A percentile compares a stretch with the other conserved stretches of the same genome.
Conservation (phyloP, 2,329 filamentous ascomycete genomes). For the Hypoxylon sp. region DNA sequence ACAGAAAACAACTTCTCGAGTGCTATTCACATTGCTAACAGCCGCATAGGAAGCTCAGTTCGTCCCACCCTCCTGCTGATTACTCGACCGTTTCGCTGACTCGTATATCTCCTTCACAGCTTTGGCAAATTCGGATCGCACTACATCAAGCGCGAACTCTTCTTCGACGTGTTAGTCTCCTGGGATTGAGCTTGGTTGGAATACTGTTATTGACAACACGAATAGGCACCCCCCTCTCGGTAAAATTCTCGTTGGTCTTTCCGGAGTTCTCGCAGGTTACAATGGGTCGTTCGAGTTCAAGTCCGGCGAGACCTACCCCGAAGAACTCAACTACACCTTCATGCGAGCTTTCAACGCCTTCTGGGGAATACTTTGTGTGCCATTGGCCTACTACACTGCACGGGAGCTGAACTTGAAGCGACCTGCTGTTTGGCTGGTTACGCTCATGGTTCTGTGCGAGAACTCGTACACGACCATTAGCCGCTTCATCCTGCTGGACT, state of each 20-base stretch:
- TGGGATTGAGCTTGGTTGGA: constrained; percentile 19
- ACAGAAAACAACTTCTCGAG: background rate
- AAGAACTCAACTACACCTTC: constrained; percentile 94
- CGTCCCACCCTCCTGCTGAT: constrained; percentile 43
- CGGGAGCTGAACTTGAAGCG: constrained; percentile 87
- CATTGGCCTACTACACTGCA: constrained; percentile 93
- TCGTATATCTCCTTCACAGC: constrained; percentile 52
- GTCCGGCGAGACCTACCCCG: constrained; percentile 93
- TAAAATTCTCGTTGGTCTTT: constrained; percentile 97
- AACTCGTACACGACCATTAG: constrained; percentile 99
- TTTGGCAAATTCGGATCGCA: constrained; percentile 99
- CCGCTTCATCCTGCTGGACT: constrained; percentile 96
- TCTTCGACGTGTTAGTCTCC: constrained; percentile 75
- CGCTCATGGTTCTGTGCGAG: constrained; percentile 96
- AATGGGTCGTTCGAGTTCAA: constrained; percentile 99
- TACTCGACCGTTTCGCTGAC: constrained; percentile 41
- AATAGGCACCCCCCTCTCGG: constrained; percentile 79
- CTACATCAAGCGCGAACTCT: constrained; percentile 99
- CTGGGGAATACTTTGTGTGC: constrained; percentile 91
- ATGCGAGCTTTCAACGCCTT: constrained; percentile 98
- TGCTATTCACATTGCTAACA: constrained; percentile 26
- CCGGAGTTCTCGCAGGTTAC: constrained; percentile 95
- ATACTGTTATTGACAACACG: constrained; percentile 32
- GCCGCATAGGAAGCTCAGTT: constrained; percentile 63
- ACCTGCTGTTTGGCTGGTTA: constrained; percentile 92